Conservation (phyloP, 1,284 basidiomycete genomes). For the Polyporus tsugae region DNA sequence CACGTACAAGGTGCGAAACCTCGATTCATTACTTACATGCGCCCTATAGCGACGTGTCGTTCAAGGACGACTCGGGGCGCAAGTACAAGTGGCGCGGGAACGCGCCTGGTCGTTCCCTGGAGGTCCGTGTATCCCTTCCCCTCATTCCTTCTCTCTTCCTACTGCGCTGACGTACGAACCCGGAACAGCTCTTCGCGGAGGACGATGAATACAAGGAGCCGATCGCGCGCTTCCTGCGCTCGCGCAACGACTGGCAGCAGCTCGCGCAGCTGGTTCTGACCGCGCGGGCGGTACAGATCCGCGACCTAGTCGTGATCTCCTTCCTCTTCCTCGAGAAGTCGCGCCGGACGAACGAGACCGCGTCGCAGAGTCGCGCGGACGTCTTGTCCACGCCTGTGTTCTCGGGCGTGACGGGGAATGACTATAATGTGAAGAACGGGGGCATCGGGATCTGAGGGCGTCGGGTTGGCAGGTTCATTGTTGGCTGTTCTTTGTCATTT, state of each 20-base stretch:
- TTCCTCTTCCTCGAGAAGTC: conserved; percentile 49
- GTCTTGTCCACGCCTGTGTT: not conserved
- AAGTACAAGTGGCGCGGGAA: conserved; percentile 53
- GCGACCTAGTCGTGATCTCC: conserved; percentile 48
- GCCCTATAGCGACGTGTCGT: conserved; percentile 45
- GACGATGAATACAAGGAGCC: conserved; percentile 42
- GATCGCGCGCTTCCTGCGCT: conserved; percentile 48
- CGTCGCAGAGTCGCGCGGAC: not conserved
- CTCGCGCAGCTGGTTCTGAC: conserved; percentile 46
- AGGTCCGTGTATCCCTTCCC: conserved; percentile 38
- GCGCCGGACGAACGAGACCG: conserved; percentile 32
- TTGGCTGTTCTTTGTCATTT: not conserved
- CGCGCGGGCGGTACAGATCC: conserved; percentile 44
- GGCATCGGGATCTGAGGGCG: not conserved
- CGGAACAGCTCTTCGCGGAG: conserved; percentile 44
- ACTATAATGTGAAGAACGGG: conserved; percentile 5
- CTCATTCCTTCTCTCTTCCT: not conserved
- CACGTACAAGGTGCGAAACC: not conserved
- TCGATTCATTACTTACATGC: not conserved
- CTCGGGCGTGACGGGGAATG: conserved; percentile 7
- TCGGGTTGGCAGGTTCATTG: not conserved
- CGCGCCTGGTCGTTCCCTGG: conserved; percentile 44
- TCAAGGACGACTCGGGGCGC: conserved; percentile 46
- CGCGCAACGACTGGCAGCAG: conserved; percentile 32
- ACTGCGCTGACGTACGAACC: not conserved